These are phyloP conservation scores for Trichosphaerium sp. DNA, from an alignment of 78 protist genomes.

Conservation along the genomic window DNA sequence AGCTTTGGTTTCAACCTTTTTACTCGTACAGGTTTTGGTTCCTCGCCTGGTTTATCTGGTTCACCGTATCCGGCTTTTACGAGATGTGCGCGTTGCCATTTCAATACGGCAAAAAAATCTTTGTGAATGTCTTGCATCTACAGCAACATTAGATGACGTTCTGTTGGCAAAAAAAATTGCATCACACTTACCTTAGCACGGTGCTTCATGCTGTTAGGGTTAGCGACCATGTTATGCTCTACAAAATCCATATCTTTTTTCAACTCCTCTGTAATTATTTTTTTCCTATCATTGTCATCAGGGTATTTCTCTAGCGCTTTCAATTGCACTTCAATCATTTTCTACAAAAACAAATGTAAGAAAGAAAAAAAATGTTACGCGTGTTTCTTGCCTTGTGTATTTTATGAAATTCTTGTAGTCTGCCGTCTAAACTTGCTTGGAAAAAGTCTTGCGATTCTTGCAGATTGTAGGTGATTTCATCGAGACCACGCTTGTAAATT, in stretches of 20 bases:
- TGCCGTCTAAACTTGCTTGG: constrained; percentile 48
- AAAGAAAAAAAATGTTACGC: neutral
- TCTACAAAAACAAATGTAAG: neutral
- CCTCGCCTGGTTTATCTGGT: no score
- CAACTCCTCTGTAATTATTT: constrained; percentile 12
- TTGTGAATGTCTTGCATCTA: no score
- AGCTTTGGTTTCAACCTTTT: no score
- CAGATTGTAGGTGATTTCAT: constrained; percentile 54
- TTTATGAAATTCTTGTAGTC: constrained; percentile 41
- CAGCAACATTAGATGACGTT: no score
- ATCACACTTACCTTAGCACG: constrained; percentile 33
- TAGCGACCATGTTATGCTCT: constrained; percentile 30
- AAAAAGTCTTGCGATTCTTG: constrained; percentile 59
- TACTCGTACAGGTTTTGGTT: no score
- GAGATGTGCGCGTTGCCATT: no score
- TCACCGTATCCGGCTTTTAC: no score
- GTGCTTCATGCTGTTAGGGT: constrained; percentile 27
- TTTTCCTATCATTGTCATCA: constrained; percentile 15
- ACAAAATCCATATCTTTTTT: constrained; percentile 43
- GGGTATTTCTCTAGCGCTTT: constrained; percentile 1
- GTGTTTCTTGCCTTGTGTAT: constrained; percentile 24
- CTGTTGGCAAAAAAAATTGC: no score
- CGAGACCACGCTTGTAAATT: constrained; percentile 26
- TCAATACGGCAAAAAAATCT: no score
- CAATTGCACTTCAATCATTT: neutral